phyloP scores from a whole-genome alignment of 306 rosid species.

The Hylodesmum podocarpum region DNA sequence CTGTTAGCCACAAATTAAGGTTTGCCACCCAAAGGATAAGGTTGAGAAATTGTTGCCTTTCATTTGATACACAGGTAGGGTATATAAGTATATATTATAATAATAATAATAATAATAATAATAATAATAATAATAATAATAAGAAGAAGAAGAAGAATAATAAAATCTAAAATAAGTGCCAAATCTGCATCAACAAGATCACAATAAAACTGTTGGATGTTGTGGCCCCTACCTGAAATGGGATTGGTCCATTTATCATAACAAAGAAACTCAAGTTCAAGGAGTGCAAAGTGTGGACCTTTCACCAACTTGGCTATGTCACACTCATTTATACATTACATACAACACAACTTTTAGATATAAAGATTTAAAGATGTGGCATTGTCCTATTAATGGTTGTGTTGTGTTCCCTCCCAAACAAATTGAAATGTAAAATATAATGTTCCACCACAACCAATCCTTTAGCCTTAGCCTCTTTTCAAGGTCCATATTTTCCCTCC shows the following conservation, averaged over 20 bases:
- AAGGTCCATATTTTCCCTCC: constrained; percentile 29
- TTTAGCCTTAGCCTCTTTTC: constrained; percentile 23
- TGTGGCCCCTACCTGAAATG: constrained; percentile 1
- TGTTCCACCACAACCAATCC: constrained; percentile 29
- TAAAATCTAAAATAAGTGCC: neutral
- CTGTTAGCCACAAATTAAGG: neutral
- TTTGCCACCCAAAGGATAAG: neutral
- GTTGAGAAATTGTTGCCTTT: neutral
- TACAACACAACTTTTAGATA: neutral
- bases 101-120: too few relatives aligned
- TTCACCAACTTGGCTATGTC: constrained; percentile 11
- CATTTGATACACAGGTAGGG: neutral
- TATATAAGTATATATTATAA: neutral
- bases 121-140: too few relatives aligned
- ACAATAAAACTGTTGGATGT: constrained; percentile 16
- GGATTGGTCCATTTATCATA: neutral
- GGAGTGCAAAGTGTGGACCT: neutral
- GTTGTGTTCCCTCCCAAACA: constrained; percentile 40
- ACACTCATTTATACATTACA: neutral
- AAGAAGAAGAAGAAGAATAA: too few relatives aligned
- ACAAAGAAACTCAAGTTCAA: neutral
- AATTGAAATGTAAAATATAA: constrained; percentile 25
- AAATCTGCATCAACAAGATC: neutral
- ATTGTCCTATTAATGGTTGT: constrained; percentile 25
- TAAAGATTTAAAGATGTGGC: constrained; percentile 1